Evolutionary conservation across 306 rosid genomes (phyloP).

Genomic region (Mucuna pruriens): DNA sequence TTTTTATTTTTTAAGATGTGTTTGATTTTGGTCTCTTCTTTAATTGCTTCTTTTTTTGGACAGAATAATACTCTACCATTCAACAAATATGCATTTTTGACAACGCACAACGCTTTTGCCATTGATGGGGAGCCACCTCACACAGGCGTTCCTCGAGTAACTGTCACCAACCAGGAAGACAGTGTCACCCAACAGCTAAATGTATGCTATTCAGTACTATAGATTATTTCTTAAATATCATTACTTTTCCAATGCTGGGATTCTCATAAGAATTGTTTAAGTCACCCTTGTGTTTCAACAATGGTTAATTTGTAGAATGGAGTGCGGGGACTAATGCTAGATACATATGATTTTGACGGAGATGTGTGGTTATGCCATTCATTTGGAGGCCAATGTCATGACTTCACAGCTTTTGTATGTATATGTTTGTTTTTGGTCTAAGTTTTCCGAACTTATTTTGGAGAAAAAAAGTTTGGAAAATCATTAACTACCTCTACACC

Average conservation of each 20-base stretch:
- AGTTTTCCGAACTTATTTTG: neutral
- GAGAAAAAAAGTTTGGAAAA: neutral
- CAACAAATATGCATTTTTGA: slow-evolving; percentile 91
- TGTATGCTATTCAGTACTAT: slow-evolving; percentile 39
- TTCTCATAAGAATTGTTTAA: slow-evolving; percentile 2
- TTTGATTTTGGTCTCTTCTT: neutral
- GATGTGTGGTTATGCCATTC: slow-evolving; percentile 96
- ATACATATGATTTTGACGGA: slow-evolving; percentile 79
- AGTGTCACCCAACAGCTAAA: slow-evolving; percentile 77
- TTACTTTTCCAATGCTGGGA: neutral
- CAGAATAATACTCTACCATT: slow-evolving; percentile 86
- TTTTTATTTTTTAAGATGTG: neutral
- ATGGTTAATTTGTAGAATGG: slow-evolving; percentile 65
- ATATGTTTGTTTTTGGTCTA: neutral
- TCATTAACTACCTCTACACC: neutral
- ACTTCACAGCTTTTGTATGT: slow-evolving; percentile 86
- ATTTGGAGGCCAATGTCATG: slow-evolving; percentile 67
- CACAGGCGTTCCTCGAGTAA: slow-evolving; percentile 68
- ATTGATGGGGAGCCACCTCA: slow-evolving; percentile 74
- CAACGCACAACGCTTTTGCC: slow-evolving; percentile 85
- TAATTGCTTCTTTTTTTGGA: neutral
- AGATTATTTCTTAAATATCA: neutral
- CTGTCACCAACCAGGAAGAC: slow-evolving; percentile 75
- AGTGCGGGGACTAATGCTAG: slow-evolving; percentile 80
- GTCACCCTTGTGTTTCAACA: neutral